A percentile compares a stretch with the other conserved stretches of the same genome.
These are phyloP conservation scores for Gymnopus androsaceus DNA, from an alignment of 1,284 basidiomycete genomes.

Conservation along the genomic window DNA sequence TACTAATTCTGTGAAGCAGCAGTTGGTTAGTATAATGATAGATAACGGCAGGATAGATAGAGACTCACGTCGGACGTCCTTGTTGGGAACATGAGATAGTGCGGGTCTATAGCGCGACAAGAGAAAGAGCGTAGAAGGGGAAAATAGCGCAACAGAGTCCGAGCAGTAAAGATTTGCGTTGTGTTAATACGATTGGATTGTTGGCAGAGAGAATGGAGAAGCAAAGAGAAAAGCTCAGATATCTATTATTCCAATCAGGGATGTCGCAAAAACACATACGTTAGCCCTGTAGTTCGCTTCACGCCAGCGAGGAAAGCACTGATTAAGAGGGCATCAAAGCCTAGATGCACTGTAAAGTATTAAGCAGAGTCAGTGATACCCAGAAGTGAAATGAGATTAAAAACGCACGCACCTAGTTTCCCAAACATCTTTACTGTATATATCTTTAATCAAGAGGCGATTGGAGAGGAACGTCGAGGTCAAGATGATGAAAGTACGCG, in stretches of 20 bases:
- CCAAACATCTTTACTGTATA: constrained; percentile 7
- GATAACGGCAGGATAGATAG: not conserved
- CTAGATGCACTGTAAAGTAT: constrained; percentile 55
- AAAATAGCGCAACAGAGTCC: not conserved
- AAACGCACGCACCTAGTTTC: constrained; percentile 4
- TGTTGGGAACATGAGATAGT: constrained; percentile 73
- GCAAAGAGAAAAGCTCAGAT: no score
- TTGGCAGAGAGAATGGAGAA: not conserved
- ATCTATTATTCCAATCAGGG: not conserved
- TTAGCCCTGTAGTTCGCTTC: constrained; percentile 77
- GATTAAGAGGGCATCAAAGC: constrained; percentile 76
- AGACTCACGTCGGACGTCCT: constrained; percentile 78
- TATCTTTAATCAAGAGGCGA: no score
- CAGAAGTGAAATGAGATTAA: not conserved
- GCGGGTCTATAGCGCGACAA: constrained; percentile 59
- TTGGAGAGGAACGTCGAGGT: not conserved
- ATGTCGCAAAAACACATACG: constrained; percentile 48
- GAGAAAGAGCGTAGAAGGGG: constrained; percentile 9
- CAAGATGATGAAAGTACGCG: not conserved
- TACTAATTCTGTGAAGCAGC: constrained; percentile 57
- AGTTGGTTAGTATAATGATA: not conserved
- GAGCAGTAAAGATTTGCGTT: not conserved
- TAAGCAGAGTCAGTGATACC: not conserved
- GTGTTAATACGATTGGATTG: not conserved
- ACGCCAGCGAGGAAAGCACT: constrained; percentile 80